Conservation (phyloP, 768 basidiomycete genomes). For the Ephemerocybe angulata region DNA sequence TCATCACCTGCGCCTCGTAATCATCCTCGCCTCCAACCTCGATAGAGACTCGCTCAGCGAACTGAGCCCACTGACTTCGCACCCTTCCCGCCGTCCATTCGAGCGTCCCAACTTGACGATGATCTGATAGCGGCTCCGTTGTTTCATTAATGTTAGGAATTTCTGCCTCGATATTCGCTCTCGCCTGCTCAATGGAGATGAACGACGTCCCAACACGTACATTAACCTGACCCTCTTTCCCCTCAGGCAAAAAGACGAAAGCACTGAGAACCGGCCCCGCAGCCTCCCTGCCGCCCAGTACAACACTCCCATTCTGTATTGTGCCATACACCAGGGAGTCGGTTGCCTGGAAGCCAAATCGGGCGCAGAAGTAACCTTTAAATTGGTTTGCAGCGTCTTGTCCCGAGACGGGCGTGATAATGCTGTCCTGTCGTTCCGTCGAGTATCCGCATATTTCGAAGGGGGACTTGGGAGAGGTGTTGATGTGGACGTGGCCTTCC, state of each 20-base stretch:
- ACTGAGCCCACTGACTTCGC: conserved; percentile 54
- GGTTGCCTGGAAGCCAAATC: conserved; percentile 38
- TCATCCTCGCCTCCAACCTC: conserved; percentile 36
- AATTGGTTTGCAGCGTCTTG: conserved; percentile 36
- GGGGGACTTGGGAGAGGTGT: conserved; percentile 18
- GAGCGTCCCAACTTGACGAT: conserved; percentile 27
- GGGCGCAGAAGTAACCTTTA: conserved; percentile 57
- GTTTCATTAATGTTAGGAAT: conserved; percentile 17
- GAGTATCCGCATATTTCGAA: conserved; percentile 32
- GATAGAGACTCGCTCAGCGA: conserved; percentile 49
- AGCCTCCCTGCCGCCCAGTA: conserved; percentile 24
- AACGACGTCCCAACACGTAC: conserved; percentile 71
- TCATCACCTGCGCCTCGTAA: conserved; percentile 35
- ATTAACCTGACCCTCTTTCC: conserved; percentile 25
- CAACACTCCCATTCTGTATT: conserved; percentile 40
- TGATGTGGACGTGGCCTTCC: conserved; percentile 46
- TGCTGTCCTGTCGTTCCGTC: conserved; percentile 22
- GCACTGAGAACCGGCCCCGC: conserved; percentile 48
- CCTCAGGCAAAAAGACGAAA: conserved; percentile 42
- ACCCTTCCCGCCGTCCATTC: conserved; percentile 49
- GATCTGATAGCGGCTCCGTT: neutral
- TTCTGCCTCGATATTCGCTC: conserved; percentile 43
- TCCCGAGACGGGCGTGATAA: conserved; percentile 55
- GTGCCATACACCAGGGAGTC: conserved; percentile 43
- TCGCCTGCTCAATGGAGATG: conserved; percentile 66